Conservation (phyloP, 2,329 filamentous ascomycete species). For the Penicillium digitatum region DNA sequence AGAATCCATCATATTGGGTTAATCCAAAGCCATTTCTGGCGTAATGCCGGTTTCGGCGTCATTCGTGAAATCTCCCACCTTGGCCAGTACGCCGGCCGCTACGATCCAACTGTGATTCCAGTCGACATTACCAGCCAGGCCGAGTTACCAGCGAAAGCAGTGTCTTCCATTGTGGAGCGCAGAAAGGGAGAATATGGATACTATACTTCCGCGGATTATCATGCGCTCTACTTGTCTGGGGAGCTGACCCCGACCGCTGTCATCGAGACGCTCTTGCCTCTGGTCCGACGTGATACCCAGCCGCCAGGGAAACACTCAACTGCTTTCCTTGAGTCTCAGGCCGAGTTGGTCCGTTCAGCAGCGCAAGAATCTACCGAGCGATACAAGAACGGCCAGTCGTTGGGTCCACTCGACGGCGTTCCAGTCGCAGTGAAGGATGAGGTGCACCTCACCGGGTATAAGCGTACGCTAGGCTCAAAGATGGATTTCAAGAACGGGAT, state of each 20-base stretch:
- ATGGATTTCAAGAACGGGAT: conserved; percentile 53
- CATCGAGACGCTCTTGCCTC: conserved; percentile 63
- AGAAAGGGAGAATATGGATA: conserved; percentile 47
- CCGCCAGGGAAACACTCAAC: conserved; percentile 60
- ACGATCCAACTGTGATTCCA: conserved; percentile 57
- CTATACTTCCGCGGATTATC: conserved; percentile 71
- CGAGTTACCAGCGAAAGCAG: conserved; percentile 13
- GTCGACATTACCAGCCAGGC: conserved; percentile 22
- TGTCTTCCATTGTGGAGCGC: conserved; percentile 34
- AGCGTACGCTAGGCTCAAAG: conserved; percentile 61
- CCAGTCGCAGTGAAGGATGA: conserved; percentile 84
- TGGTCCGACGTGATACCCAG: conserved; percentile 60
- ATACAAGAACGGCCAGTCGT: conserved; percentile 62
- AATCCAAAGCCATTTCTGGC: conserved; percentile 65
- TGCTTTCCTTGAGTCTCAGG: conserved; percentile 67
- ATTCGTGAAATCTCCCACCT: conserved; percentile 56
- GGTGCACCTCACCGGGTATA: conserved; percentile 66
- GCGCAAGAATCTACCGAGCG: conserved; percentile 70
- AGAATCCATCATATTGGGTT: conserved; percentile 58
- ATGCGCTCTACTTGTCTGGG: conserved; percentile 67
- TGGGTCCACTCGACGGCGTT: conserved; percentile 73
- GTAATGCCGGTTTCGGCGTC: conserved; percentile 62
- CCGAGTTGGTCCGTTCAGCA: conserved; percentile 60
- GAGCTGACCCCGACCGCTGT: conserved; percentile 69
- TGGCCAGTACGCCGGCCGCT: conserved; percentile 51